phyloP scores from a whole-genome alignment of 1,139 yeast species.

The Kodamaea arcana region DNA sequence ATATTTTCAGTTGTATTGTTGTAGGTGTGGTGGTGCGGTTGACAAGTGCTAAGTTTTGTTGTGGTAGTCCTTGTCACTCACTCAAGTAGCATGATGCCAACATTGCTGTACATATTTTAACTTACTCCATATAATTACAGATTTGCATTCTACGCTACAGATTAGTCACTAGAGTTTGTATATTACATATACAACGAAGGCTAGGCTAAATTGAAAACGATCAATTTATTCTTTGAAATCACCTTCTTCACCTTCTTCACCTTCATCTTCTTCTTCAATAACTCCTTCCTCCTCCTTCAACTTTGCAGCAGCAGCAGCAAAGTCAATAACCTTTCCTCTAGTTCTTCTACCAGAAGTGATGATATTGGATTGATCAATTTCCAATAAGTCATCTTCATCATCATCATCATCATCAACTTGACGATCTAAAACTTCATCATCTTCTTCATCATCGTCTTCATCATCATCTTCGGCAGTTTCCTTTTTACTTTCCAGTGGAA shows the following conservation, averaged over 20 bases:
- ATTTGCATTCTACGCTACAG: too few species aligned
- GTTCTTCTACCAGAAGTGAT: slow-evolving; percentile 85
- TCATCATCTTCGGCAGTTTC: slow-evolving; percentile 40
- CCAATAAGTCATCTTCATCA: slow-evolving; percentile 79
- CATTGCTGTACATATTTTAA: too few species aligned
- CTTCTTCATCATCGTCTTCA: slow-evolving; percentile 48
- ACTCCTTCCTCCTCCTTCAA: slow-evolving; percentile 49
- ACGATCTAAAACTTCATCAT: slow-evolving; percentile 25
- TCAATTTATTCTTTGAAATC: slow-evolving; percentile 23
- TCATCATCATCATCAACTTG: slow-evolving; percentile 41
- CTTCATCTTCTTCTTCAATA: slow-evolving; percentile 26
- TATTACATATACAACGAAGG: too few species aligned
- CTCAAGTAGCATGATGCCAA: too few species aligned
- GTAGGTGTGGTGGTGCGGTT: too few species aligned
- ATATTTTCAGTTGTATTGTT: too few species aligned
- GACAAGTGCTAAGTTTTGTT: too few species aligned
- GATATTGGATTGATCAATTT: slow-evolving; percentile 81
- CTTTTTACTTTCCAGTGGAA: slow-evolving; percentile 28
- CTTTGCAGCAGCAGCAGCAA: slow-evolving; percentile 76
- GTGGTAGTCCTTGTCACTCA: too few species aligned
- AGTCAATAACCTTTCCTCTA: slow-evolving; percentile 85
- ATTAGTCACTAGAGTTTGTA: too few species aligned
- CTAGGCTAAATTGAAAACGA: too few species aligned
- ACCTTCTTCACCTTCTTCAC: slow-evolving; percentile 44
- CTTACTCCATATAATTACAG: too few species aligned